Evolutionary conservation across 2,329 filamentous ascomycete genomes (phyloP), one percentile per base, ranked within the genome.

Genomic region (Colletotrichum sp.): DNA sequence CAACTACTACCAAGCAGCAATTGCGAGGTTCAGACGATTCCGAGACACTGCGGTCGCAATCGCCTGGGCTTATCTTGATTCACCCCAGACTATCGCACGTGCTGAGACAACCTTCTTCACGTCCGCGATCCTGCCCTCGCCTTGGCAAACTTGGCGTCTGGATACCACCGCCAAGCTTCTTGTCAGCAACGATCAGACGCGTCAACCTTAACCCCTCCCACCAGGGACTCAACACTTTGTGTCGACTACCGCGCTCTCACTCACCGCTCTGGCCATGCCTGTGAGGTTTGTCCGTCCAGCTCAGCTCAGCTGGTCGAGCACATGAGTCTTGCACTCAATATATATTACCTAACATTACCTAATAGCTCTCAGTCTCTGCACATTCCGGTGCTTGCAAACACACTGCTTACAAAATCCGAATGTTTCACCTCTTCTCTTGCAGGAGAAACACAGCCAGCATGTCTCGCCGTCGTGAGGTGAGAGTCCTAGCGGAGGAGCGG

Each of bases 81-180:
- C 71, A 71, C 74, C 75, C 75, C 60, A 66, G 72, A 66, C 62
- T 71, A 66, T 69, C 28, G 59, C 66, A 75, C 66, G 75, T 76
- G 75, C 75, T 75, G 66, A 71, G 71, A 76, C 75, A 75, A 75
- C 75, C 72, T 76, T 76, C 73, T 76, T 76, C 70, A 69, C 57
- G 24, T 70, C 74, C 74, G 70, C 72, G 39, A 75, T 76, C 62
- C 52, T 34, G 8, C 16, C 59, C 49, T 76, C 63, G 71, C 49
- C 74, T 76, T 76, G 75, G 75, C 75, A 57, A 32, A 32, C 71
- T 76, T 76, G 75, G 75, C 71, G 66, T 59, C 72, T 62, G 52
- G 71, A 68, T 49, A 67, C 34, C 30, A 16, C 52, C 30, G 75
- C 75, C 75, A 76, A 76, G 71, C 75, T 71, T 71, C 71, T 76